phyloP scores from a whole-genome alignment of 1,284 basidiomycete genomes.

The Trichosporon sp. region DNA sequence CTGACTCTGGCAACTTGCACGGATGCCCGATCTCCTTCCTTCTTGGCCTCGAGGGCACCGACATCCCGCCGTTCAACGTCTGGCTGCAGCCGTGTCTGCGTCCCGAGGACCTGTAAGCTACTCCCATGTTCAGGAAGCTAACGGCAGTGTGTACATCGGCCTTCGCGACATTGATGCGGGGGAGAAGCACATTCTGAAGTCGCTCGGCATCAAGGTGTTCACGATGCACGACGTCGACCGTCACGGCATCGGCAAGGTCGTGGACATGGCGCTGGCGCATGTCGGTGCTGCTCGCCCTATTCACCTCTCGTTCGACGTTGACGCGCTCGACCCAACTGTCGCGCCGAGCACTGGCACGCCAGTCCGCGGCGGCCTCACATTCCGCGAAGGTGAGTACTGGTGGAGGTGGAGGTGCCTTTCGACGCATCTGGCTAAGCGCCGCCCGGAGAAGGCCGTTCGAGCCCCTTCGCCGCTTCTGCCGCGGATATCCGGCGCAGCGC shows the following conservation, averaged over 20 bases:
- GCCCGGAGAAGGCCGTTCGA: slow-evolving; percentile 13
- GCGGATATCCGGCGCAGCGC: background rate
- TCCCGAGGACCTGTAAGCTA: slow-evolving; percentile 61
- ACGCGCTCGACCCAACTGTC: slow-evolving; percentile 88
- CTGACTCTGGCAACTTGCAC: slow-evolving; percentile 91
- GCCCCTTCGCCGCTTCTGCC: background rate
- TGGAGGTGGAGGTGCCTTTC: background rate
- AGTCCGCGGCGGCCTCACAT: slow-evolving; percentile 94
- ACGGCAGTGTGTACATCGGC: slow-evolving; percentile 73
- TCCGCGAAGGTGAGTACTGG: slow-evolving; percentile 84
- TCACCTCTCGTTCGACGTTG: slow-evolving; percentile 96
- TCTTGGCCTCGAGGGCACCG: slow-evolving; percentile 66
- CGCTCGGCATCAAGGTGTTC: slow-evolving; percentile 89
- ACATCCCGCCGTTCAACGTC: slow-evolving; percentile 63
- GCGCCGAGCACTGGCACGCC: slow-evolving; percentile 71
- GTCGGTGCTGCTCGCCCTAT: slow-evolving; percentile 89
- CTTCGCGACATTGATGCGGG: slow-evolving; percentile 89
- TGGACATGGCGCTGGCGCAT: slow-evolving; percentile 93
- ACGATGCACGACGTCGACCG: slow-evolving; percentile 99
- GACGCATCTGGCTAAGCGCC: background rate
- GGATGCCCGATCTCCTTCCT: slow-evolving; percentile 98
- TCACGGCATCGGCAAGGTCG: slow-evolving; percentile 91
- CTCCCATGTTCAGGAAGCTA: background rate
- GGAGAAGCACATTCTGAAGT: slow-evolving; percentile 84
- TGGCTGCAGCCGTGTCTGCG: slow-evolving; percentile 80